These are phyloP conservation scores for Anastatica hierochuntica DNA, from an alignment of 345 rosid genomes.

Conservation along the genomic window DNA sequence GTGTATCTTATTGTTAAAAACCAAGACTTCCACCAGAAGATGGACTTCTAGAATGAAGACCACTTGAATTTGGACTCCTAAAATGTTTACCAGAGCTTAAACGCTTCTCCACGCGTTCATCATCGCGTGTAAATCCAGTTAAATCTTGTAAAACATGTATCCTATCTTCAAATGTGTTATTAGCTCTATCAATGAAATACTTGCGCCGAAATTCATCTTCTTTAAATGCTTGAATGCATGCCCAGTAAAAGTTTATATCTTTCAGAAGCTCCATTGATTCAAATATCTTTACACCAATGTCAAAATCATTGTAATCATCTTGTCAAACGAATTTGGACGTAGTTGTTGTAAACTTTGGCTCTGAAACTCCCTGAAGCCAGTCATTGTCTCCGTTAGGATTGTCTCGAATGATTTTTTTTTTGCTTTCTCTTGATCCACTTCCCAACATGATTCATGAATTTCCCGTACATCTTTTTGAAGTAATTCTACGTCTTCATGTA, in stretches of 20 bases:
- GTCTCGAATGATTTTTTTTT: too few relatives aligned
- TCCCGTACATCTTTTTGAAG: too few relatives aligned
- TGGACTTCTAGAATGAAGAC: background rate
- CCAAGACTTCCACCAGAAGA: background rate
- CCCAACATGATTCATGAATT: too few relatives aligned
- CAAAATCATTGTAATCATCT: background rate
- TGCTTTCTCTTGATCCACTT: too few relatives aligned
- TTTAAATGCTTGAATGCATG: background rate
- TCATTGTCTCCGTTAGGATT: background rate
- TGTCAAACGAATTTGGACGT: background rate
- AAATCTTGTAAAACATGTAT: background rate
- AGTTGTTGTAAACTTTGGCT: background rate
- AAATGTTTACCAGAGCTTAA: background rate
- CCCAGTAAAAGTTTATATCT: background rate
- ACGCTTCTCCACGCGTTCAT: background rate
- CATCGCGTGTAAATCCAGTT: background rate
- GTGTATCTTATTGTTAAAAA: too few relatives aligned
- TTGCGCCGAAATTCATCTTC: background rate
- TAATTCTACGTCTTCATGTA: too few relatives aligned
- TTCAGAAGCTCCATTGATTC: background rate
- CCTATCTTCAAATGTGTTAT: background rate
- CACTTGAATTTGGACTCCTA: background rate
- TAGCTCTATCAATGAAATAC: background rate
- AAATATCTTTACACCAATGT: background rate
- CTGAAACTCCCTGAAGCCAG: background rate